Conservation (phyloP, 1,284 basidiomycete genomes). For the Malassezia nana region DNA sequence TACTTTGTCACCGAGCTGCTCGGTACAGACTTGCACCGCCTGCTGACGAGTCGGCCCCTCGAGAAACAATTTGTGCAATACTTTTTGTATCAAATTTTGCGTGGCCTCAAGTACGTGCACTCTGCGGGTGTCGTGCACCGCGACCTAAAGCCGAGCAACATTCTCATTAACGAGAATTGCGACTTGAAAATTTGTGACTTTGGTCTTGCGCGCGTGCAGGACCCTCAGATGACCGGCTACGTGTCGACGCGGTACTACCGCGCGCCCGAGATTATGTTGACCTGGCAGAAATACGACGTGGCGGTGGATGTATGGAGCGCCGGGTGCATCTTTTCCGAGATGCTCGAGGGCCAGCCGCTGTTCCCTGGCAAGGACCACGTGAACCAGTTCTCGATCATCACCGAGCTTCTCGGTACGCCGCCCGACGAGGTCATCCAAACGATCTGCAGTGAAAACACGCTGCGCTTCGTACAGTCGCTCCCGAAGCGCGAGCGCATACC, state of each 20-base stretch:
- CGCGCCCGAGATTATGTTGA: constrained; percentile 99
- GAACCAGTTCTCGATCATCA: constrained; percentile 99
- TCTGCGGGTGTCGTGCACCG: constrained; percentile 98
- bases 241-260: constrained; percentile 98
- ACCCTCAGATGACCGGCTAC: constrained; percentile 99
- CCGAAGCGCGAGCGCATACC: constrained; percentile 92
- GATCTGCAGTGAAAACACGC: constrained; percentile 94
- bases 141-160: constrained; percentile 96
- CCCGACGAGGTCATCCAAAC: constrained; percentile 99
- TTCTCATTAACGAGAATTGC: constrained; percentile 99
- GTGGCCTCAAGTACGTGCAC: constrained; percentile 97
- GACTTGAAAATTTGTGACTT: constrained; percentile 99
- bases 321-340: constrained; percentile 98
- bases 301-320: constrained; percentile 97
- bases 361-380: constrained; percentile 99
- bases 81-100: constrained; percentile 96
- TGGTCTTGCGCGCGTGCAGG: constrained; percentile 80
- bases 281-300: constrained; percentile 99
- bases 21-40: constrained; percentile 91
- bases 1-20: constrained; percentile 99
- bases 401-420: constrained; percentile 90
- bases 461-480: constrained; percentile 95
- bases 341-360: constrained; percentile 95
- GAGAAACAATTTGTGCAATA: constrained; percentile 99
- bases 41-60: constrained; percentile 86